Percentiles rank a stretch among this genome's conserved stretches.
Conservation (phyloP, 2,329 filamentous ascomycete genomes). For the Cercospora sp. region DNA sequence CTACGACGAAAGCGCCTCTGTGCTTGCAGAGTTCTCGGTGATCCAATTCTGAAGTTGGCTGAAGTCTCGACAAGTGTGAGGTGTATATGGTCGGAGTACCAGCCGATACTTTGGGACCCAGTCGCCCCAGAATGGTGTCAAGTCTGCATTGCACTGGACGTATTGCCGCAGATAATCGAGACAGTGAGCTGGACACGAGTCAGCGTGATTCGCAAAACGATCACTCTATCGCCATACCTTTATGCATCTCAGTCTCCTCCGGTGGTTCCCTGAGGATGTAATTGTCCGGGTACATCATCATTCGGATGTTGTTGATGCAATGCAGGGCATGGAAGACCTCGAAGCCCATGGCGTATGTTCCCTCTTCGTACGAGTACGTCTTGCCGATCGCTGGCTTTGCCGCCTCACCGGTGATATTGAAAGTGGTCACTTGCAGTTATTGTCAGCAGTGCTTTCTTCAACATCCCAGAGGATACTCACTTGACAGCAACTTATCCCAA, state of each 20-base stretch:
- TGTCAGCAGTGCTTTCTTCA: not conserved
- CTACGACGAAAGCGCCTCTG: not conserved
- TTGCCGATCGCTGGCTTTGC: slow-evolving; percentile 2
- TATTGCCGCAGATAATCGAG: slow-evolving; percentile 16
- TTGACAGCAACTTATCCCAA: slow-evolving; percentile 10
- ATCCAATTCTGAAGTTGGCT: slow-evolving; percentile 1
- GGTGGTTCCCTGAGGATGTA: slow-evolving; percentile 8
- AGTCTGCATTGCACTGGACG: slow-evolving; percentile 17
- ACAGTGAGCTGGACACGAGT: slow-evolving; percentile 8
- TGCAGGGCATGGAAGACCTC: slow-evolving; percentile 17
- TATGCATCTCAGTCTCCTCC: slow-evolving; percentile 14
- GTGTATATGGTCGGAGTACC: slow-evolving; percentile 10
- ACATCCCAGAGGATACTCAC: not conserved
- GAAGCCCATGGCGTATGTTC: slow-evolving; percentile 13
- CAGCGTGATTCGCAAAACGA: not conserved
- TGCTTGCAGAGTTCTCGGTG: not conserved
- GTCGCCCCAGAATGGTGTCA: slow-evolving; percentile 16
- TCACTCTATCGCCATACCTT: not conserved
- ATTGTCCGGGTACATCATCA: slow-evolving; percentile 14
- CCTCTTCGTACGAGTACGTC: slow-evolving; percentile 10
- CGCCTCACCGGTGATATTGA: slow-evolving; percentile 5
- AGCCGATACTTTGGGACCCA: slow-evolving; percentile 8
- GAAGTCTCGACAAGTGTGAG: slow-evolving; percentile 17
- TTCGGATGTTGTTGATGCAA: slow-evolving; percentile 14
- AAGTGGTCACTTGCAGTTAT: not conserved